Evolutionary conservation across 768 basidiomycete species (phyloP).

Genomic region (Trametes cubensis): DNA sequence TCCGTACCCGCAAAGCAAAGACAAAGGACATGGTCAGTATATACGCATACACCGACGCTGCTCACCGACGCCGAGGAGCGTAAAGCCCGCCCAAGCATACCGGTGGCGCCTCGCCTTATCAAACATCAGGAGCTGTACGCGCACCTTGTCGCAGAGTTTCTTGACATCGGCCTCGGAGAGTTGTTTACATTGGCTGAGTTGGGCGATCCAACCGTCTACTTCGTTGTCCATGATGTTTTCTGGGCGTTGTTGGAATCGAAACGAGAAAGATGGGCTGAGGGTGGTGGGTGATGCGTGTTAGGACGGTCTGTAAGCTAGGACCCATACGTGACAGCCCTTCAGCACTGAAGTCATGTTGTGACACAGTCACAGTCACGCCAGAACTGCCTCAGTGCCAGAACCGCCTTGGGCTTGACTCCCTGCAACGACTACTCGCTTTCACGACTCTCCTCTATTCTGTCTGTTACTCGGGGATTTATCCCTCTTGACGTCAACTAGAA

Average conservation of each 20-base stretch:
- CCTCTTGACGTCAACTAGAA: conserved; percentile 4
- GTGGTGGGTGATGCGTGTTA: conserved; percentile 31
- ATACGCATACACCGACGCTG: conserved; percentile 9
- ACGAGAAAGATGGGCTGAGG: conserved; percentile 20
- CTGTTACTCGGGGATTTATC: background rate
- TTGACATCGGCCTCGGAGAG: conserved; percentile 95
- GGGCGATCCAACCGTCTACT: conserved; percentile 96
- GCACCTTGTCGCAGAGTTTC: conserved; percentile 97
- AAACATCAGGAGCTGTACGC: conserved; percentile 35
- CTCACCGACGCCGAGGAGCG: conserved; percentile 5
- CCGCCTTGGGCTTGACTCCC: conserved; percentile 11
- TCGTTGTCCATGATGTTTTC: conserved; percentile 56
- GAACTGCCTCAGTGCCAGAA: conserved; percentile 17
- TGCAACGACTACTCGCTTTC: background rate
- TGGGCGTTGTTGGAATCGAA: conserved; percentile 6
- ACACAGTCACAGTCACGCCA: conserved; percentile 19
- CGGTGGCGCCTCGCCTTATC: conserved; percentile 36
- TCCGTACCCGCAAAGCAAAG: background rate
- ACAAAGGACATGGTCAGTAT: conserved; percentile 20
- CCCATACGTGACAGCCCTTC: conserved; percentile 7
- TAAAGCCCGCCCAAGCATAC: background rate
- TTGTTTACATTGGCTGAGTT: conserved; percentile 96
- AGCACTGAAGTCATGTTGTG: conserved; percentile 22
- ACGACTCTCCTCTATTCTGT: conserved; percentile 4
- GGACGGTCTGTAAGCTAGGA: conserved; percentile 12